Conservation (phyloP, 148 eudicot species). For the Vaccinium vitisidaea region DNA sequence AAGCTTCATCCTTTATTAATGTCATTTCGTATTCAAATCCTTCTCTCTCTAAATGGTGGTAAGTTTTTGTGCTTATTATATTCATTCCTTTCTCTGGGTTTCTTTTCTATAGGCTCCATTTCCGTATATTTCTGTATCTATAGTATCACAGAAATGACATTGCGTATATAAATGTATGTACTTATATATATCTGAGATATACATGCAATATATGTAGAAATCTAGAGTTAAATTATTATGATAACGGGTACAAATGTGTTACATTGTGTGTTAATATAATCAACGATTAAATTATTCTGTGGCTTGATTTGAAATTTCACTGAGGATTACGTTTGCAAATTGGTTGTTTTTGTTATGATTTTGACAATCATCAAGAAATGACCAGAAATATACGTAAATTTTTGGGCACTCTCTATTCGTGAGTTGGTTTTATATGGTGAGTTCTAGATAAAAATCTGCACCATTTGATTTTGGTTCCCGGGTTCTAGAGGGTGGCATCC, state of each 20-base stretch:
- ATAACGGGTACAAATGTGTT: not conserved
- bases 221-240: not conserved
- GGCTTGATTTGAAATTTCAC: constrained; percentile 17
- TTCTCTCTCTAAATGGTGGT: constrained; percentile 20
- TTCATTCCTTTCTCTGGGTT: constrained; percentile 17
- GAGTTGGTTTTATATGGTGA: not conserved
- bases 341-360: not conserved
- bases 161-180: not conserved
- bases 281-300: not conserved
- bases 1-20: constrained; percentile 13
- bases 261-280: not conserved
- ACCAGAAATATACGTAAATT: not conserved
- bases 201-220: not conserved
- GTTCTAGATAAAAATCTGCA: no score
- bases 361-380: not conserved
- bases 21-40: constrained; percentile 1
- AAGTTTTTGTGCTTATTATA: constrained; percentile 21
- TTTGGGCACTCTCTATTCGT: not conserved
- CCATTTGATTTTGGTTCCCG: no score
- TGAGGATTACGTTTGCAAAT: not conserved
- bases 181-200: no score
- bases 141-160: not conserved
- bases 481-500: no score
- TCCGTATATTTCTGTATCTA: not conserved
- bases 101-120: not conserved